Evolutionary conservation across 2,329 filamentous ascomycete genomes (phyloP).

Genomic region (Apiospora koreana): DNA sequence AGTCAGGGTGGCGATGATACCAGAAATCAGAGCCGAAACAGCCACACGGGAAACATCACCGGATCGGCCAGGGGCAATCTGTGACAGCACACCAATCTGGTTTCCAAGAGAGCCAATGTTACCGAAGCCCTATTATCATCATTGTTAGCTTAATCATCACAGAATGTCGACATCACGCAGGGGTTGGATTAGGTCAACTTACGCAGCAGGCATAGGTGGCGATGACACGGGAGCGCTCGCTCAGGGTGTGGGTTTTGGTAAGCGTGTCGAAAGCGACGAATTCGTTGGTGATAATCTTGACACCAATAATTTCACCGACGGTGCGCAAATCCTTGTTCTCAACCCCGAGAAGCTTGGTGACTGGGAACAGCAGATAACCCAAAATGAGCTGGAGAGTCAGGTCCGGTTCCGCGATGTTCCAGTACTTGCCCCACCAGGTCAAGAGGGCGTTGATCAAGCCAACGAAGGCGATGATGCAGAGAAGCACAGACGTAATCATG

Average conservation of each 20-base stretch:
- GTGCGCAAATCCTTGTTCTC: slow-evolving; percentile 65
- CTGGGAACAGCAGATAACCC: slow-evolving; percentile 71
- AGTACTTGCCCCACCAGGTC: slow-evolving; percentile 72
- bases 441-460: slow-evolving; percentile 67
- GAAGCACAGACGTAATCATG: slow-evolving; percentile 70
- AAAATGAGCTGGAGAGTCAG: slow-evolving; percentile 69
- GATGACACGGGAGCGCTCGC: slow-evolving; percentile 73
- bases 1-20: slow-evolving; percentile 77
- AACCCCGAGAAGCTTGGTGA: slow-evolving; percentile 73
- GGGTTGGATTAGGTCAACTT: slow-evolving; percentile 25
- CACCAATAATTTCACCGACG: slow-evolving; percentile 77
- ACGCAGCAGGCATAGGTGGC: slow-evolving; percentile 81
- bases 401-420: slow-evolving; percentile 54
- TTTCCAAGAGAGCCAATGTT: slow-evolving; percentile 88
- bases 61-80: slow-evolving; percentile 73
- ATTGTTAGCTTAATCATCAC: slow-evolving; percentile 13
- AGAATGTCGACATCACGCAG: not conserved
- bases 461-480: slow-evolving; percentile 73
- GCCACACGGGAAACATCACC: slow-evolving; percentile 78
- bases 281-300: slow-evolving; percentile 75
- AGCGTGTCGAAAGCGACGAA: slow-evolving; percentile 60
- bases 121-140: slow-evolving; percentile 59
- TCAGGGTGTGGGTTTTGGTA: slow-evolving; percentile 55
- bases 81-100: slow-evolving; percentile 84
- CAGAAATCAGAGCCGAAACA: slow-evolving; percentile 74